phyloP scores from a whole-genome alignment of 2,329 filamentous ascomycete genomes.

The Monosporascus sp. region DNA sequence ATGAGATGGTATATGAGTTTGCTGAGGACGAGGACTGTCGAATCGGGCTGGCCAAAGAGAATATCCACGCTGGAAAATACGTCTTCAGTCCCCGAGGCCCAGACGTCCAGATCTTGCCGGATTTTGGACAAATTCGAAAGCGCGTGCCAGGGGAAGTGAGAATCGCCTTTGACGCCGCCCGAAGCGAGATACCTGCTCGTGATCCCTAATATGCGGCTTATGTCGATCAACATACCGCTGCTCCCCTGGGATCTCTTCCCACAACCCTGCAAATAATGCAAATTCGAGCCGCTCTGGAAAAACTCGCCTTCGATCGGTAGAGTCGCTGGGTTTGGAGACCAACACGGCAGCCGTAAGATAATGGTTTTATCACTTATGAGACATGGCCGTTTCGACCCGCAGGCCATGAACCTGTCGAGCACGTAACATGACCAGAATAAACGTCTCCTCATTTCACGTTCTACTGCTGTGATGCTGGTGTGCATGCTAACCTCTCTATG shows the following conservation, averaged over 20 bases:
- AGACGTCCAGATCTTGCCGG: conserved; percentile 76
- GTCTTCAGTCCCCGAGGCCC: conserved; percentile 76
- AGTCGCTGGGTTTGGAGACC: conserved; percentile 57
- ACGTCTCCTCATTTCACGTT: conserved; percentile 72
- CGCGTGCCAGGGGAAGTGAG: conserved; percentile 86
- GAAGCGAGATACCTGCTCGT: conserved; percentile 81
- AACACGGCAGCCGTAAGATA: conserved; percentile 68
- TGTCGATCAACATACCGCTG: conserved; percentile 77
- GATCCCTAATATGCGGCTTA: conserved; percentile 73
- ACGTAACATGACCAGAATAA: conserved; percentile 88
- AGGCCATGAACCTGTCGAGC: conserved; percentile 77
- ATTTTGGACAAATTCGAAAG: conserved; percentile 83
- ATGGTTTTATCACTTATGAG: conserved; percentile 74
- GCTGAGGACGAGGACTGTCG: conserved; percentile 72
- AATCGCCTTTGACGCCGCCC: conserved; percentile 82
- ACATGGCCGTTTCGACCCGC: conserved; percentile 77
- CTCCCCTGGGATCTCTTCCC: conserved; percentile 70
- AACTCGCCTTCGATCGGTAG: conserved; percentile 70
- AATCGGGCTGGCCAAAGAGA: conserved; percentile 73
- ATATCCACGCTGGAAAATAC: conserved; percentile 71
- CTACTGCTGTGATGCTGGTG: conserved; percentile 56
- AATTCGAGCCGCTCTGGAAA: conserved; percentile 73
- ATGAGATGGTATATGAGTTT: conserved; percentile 84
- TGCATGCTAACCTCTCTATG: conserved; percentile 68
- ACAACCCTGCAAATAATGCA: conserved; percentile 64